Evolutionary conservation across 768 basidiomycete species (phyloP).

Genomic region (Coprinellus micaceus): DNA sequence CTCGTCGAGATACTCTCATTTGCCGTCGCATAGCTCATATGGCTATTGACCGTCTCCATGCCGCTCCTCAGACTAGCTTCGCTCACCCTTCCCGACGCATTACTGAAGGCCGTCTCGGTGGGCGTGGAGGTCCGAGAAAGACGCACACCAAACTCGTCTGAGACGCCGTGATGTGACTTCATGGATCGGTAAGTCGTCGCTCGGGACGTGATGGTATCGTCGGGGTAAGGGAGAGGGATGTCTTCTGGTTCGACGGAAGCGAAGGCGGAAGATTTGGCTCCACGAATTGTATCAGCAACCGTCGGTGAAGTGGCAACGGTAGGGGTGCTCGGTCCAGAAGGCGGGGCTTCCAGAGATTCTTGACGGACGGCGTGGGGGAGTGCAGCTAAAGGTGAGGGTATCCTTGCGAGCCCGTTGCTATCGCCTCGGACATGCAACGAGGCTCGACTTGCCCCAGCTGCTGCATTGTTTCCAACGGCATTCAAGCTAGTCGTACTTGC

Average conservation of each 20-base stretch:
- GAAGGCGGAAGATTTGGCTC: background rate
- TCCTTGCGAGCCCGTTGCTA: background rate
- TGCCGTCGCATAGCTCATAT: slow-evolving; percentile 12
- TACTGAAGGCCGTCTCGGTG: background rate
- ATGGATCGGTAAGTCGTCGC: background rate
- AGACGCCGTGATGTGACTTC: background rate
- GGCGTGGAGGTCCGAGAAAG: background rate
- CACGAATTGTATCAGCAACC: too few relatives aligned
- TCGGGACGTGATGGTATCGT: background rate
- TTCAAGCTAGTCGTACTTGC: slow-evolving; percentile 4
- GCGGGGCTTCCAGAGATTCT: too few relatives aligned
- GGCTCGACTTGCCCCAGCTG: too few relatives aligned
- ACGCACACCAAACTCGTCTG: background rate
- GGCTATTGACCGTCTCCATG: slow-evolving; percentile 8
- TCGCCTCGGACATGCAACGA: background rate
- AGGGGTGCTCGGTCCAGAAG: background rate
- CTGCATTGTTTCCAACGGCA: background rate
- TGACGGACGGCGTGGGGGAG: background rate
- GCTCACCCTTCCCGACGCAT: background rate
- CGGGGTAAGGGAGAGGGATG: too few relatives aligned
- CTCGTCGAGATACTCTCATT: slow-evolving; percentile 13
- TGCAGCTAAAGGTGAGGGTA: background rate
- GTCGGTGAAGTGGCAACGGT: background rate
- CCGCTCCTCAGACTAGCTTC: slow-evolving; percentile 6
- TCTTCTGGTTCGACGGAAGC: background rate